Percentiles rank a stretch among this genome's conserved stretches.
Evolutionary conservation across 2,329 filamentous ascomycete genomes (phyloP).

Genomic region (Didymellaceae sp.): DNA sequence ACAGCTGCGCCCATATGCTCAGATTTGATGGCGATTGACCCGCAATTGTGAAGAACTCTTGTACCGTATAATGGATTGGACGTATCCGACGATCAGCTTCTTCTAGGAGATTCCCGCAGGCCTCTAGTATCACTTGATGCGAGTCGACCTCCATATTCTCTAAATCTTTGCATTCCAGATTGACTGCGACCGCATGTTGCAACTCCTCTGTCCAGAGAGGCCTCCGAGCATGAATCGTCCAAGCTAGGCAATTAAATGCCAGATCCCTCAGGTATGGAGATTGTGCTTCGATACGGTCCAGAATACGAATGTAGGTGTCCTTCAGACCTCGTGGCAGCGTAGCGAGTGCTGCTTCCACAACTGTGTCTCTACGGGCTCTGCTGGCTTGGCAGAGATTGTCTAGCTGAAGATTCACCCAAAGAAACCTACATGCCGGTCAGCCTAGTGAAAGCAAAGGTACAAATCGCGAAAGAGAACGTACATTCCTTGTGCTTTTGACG

Average conservation of each 20-base stretch:
- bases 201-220: constrained; percentile 24
- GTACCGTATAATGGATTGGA: constrained; percentile 30
- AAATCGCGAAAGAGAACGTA: constrained; percentile 10
- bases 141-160: constrained; percentile 13
- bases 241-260: constrained; percentile 24
- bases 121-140: constrained; percentile 24
- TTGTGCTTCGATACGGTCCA: constrained; percentile 25
- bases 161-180: constrained; percentile 1
- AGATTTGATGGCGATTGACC: constrained; percentile 1
- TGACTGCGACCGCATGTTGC: constrained; percentile 20
- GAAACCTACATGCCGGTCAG: constrained; percentile 23
- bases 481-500: constrained; percentile 29
- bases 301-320: constrained; percentile 27
- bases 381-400: constrained; percentile 25
- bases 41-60: constrained; percentile 25
- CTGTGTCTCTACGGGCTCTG: constrained; percentile 16
- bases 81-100: constrained; percentile 16
- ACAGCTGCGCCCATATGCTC: constrained; percentile 9
- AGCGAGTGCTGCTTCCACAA: constrained; percentile 21
- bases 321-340: constrained; percentile 20
- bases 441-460: neutral
- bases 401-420: constrained; percentile 31
- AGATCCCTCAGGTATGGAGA: constrained; percentile 22
- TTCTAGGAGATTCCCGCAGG: constrained; percentile 28
- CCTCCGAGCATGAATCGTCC: constrained; percentile 24